Conservation (phyloP, 371 early-diverging fungal genomes). For the Dinochytrium kinnereticum region DNA sequence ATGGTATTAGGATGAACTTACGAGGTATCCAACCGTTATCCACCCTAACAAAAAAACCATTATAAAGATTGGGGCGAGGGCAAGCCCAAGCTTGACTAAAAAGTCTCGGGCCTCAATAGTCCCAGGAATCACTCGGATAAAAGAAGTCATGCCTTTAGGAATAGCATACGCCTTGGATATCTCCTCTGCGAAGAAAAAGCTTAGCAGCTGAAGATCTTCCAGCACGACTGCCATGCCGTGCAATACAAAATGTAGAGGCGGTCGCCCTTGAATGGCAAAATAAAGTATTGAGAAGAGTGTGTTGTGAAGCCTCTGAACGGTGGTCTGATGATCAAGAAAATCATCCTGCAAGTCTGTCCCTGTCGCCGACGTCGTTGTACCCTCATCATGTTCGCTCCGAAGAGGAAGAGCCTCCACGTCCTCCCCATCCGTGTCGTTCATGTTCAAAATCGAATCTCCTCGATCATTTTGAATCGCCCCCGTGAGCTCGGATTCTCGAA, state of each 20-base stretch:
- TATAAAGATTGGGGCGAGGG: not conserved
- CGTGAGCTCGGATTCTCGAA: no score
- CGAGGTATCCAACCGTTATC: not conserved
- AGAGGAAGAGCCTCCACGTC: no score
- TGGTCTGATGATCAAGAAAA: constrained; percentile 4
- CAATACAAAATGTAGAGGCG: not conserved
- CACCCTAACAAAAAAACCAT: not conserved
- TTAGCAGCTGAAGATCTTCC: constrained; percentile 1
- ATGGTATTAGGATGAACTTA: not conserved
- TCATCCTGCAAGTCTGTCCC: not conserved
- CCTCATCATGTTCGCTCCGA: not conserved
- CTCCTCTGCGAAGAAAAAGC: not conserved
- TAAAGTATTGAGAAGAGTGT: not conserved
- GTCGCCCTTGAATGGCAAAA: not conserved
- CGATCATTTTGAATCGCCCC: no score
- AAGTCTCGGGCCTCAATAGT: not conserved
- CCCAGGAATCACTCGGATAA: not conserved
- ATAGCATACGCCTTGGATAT: not conserved
- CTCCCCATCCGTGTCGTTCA: no score
- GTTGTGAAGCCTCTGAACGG: not conserved
- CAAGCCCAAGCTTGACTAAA: not conserved
- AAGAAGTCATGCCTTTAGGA: not conserved
- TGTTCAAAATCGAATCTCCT: no score
- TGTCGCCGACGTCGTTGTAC: not conserved
- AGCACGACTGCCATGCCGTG: not conserved